phyloP scores from a whole-genome alignment of 306 rosid genomes.

The Pachyrhizus erosus region DNA sequence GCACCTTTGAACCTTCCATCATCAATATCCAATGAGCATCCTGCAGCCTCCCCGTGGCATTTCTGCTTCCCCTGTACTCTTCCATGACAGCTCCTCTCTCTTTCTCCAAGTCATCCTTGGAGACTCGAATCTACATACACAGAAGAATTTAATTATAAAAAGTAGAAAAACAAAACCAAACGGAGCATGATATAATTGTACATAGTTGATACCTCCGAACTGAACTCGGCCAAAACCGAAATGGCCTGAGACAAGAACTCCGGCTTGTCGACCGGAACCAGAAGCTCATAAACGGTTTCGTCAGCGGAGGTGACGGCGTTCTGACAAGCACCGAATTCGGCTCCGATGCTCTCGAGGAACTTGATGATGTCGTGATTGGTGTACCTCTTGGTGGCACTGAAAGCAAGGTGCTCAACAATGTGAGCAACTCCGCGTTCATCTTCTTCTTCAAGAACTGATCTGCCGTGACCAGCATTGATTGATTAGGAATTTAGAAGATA shows the following conservation, averaged over 20 bases:
- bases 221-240: constrained; percentile 88
- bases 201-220: constrained; percentile 72
- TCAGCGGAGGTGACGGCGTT: constrained; percentile 89
- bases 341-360: constrained; percentile 92
- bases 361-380: constrained; percentile 87
- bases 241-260: constrained; percentile 85
- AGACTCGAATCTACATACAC: constrained; percentile 80
- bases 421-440: constrained; percentile 98
- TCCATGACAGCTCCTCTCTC: constrained; percentile 99
- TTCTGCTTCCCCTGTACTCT: constrained; percentile 87
- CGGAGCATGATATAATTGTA: not conserved
- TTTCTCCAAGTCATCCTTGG: constrained; percentile 81
- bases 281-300: constrained; percentile 86
- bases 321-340: constrained; percentile 97
- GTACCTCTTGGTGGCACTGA: constrained; percentile 85
- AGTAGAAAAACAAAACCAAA: not conserved
- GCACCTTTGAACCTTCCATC: constrained; percentile 96
- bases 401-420: constrained; percentile 96
- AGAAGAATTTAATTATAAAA: constrained; percentile 25
- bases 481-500: not conserved
- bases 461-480: constrained; percentile 46
- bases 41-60: constrained; percentile 95
- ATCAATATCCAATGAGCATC: constrained; percentile 90
- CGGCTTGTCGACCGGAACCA: constrained; percentile 94
- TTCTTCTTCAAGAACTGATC: constrained; percentile 97